These are phyloP conservation scores for Coemansia sp. DNA, from an alignment of 192 early-diverging fungal genomes.

Conservation along the genomic window DNA sequence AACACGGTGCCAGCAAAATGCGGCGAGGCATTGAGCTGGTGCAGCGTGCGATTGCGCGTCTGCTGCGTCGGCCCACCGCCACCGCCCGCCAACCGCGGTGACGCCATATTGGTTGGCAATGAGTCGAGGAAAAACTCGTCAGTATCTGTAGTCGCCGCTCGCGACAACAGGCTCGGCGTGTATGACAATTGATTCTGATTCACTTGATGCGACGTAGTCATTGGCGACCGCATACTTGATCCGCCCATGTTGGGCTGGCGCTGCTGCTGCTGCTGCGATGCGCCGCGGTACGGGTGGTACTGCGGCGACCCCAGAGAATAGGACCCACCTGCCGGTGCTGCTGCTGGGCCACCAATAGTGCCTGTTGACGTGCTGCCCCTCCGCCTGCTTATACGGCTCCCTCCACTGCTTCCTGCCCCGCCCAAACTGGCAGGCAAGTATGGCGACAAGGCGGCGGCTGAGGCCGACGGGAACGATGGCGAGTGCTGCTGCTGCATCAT, in stretches of 20 bases:
- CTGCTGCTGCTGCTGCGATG: not conserved
- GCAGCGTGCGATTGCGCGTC: constrained; percentile 17
- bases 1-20: not conserved
- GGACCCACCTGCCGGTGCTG: not conserved
- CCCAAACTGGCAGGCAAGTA: not conserved
- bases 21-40: constrained; percentile 17
- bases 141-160: not conserved
- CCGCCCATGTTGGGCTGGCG: not conserved
- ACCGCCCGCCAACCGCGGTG: not conserved
- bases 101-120: not conserved
- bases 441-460: not conserved
- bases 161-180: constrained; percentile 8
- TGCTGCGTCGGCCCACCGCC: not conserved
- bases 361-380: constrained; percentile 1
- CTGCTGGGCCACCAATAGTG: not conserved
- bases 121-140: constrained; percentile 18
- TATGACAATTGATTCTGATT: not conserved
- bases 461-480: constrained; percentile 16
- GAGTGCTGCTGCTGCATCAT: constrained; percentile 5
- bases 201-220: not conserved
- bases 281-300: constrained; percentile 24
- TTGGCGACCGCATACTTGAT: not conserved
- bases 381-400: constrained; percentile 7
- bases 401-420: not conserved
- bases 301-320: constrained; percentile 14